Conservation (phyloP, 73 alveolate species). For the Durusdinium trenchii region DNA sequence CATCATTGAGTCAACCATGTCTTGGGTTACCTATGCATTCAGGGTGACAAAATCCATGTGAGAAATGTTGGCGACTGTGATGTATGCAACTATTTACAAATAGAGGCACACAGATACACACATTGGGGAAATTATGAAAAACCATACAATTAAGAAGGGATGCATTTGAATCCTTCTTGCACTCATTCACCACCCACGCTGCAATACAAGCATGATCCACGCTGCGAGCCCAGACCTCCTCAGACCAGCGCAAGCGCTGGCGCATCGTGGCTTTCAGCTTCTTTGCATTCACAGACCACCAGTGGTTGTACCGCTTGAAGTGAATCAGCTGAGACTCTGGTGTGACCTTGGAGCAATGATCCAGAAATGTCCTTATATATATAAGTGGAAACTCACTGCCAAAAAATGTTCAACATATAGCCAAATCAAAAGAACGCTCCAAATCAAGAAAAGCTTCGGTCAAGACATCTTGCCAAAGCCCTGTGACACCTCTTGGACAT, state of each 20-base stretch:
- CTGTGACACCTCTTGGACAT: neutral
- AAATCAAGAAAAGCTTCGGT: neutral
- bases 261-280: neutral
- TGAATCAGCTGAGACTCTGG: constrained; percentile 3
- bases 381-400: neutral
- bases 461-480: neutral
- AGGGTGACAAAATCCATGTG: no score
- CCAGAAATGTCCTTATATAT: neutral
- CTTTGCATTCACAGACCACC: constrained; percentile 2
- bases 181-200: neutral
- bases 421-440: neutral
- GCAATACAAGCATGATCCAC: constrained; percentile 28
- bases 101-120: no score
- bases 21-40: neutral
- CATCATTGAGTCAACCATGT: constrained; percentile 1
- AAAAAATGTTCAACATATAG: neutral
- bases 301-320: constrained; percentile 25
- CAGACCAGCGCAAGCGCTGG: neutral
- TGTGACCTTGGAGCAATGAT: neutral
- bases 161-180: neutral
- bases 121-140: neutral
- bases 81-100: no score
- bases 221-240: neutral
- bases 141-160: neutral
- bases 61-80: no score